Conservation (phyloP, 2,329 filamentous ascomycete genomes). For the Fusarium ambrosium region DNA sequence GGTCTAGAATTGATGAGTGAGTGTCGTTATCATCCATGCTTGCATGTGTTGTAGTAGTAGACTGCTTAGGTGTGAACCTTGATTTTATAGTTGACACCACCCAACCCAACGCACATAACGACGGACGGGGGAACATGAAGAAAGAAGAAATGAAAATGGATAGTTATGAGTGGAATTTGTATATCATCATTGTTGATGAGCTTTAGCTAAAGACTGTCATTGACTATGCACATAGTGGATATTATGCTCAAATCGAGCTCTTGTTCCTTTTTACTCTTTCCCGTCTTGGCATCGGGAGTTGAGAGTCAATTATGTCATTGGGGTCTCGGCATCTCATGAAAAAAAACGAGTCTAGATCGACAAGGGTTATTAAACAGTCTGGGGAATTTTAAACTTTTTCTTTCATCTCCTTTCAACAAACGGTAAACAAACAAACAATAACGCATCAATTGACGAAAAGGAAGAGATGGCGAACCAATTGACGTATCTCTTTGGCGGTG, state of each 20-base stretch:
- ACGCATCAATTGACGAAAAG: background rate
- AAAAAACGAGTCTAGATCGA: background rate
- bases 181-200: background rate
- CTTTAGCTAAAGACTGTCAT: background rate
- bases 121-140: background rate
- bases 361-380: background rate
- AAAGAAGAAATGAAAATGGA: background rate
- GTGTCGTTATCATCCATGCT: background rate
- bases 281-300: slow-evolving; percentile 7
- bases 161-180: background rate
- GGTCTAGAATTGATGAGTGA: background rate
- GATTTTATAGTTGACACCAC: slow-evolving; percentile 11
- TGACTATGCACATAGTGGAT: slow-evolving; percentile 1
- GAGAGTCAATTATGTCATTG: slow-evolving; percentile 5
- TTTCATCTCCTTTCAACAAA: background rate
- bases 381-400: background rate
- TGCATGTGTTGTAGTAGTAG: slow-evolving; percentile 8
- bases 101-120: background rate
- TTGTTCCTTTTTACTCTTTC: background rate
- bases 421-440: background rate
- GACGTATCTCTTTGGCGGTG: slow-evolving; percentile 57
- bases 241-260: background rate
- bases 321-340: background rate
- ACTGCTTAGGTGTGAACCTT: slow-evolving; percentile 41
- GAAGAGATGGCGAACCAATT: slow-evolving; percentile 35